Evolutionary conservation across 129 eudicot species (phyloP), one percentile per base, ranked within the genome.

Genomic region (Flaveria trinervia): DNA sequence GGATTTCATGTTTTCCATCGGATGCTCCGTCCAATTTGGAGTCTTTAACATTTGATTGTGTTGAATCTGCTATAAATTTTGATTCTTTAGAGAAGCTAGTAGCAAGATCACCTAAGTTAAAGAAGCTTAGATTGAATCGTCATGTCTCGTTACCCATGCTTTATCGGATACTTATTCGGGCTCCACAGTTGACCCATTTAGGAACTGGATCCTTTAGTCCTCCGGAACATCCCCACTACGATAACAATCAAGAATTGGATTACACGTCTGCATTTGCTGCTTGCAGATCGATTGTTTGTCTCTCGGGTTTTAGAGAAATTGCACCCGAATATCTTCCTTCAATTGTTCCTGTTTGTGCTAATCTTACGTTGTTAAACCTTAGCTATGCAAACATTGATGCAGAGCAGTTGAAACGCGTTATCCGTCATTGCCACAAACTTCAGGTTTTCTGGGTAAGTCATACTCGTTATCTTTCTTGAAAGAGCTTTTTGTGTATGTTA

Each of bases 311-410:
- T 65, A 72, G 88, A 70, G 93, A 88, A 26, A 73, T 84, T 50
- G 45, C 79, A 15, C 77, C 90, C 4, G 88, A 81, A 18, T 77
- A 78, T 81, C 81, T 88, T 61, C 85, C 87, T n/a, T 75, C 86
- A 15, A 82, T 88, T 11, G 30, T 71, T 78, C 88, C 93, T 14
- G 90, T 86, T 39, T 88, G 90, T 75, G 80, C 78, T 79, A 86
- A 88, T 79, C 84, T 88, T 36, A 88, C 90, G 20, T 83, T 90
- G 12, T 76, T 88, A 20, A 88, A 88, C 62, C 81, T 88, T 66
- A 88, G 93, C 79, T 88, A 83, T 68, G 90, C 93, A 71, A 88
- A 81, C 74, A 83, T 88, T 54, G 83, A 66, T 79, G 85, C 90
- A 1, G 86, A 67, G 26, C 83, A 88, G 70, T 60, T 88, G 28